A percentile compares a stretch with the other conserved stretches of the same genome.
phyloP scores from a whole-genome alignment of 2,329 filamentous ascomycete species.

The Talaromyces marneffei region DNA sequence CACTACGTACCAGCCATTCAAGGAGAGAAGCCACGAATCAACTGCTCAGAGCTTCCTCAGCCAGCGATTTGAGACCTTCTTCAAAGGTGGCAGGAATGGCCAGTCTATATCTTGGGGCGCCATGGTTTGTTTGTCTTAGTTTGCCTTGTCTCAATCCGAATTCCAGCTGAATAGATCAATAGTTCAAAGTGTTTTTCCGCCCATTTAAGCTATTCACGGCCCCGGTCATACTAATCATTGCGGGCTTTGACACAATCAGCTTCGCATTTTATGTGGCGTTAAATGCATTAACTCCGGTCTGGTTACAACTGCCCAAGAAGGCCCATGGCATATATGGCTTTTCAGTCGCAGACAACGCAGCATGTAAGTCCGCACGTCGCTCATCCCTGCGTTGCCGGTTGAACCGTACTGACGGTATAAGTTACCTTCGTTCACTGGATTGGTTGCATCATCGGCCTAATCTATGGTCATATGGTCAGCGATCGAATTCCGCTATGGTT shows the following conservation, averaged over 20 bases:
- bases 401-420: neutral
- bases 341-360: neutral
- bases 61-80: neutral
- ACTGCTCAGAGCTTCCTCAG: neutral
- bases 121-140: neutral
- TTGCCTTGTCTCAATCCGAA: neutral
- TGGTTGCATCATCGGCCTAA: neutral
- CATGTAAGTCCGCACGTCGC: neutral
- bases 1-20: neutral
- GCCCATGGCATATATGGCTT: conserved; percentile 1
- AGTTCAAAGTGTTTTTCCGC: conserved; percentile 1
- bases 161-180: neutral
- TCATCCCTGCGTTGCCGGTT: neutral
- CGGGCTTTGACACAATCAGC: neutral
- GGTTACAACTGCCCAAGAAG: neutral
- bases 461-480: neutral
- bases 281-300: neutral
- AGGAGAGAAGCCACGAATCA: neutral
- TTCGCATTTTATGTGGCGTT: neutral
- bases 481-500: neutral
- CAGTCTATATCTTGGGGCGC: neutral
- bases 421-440: neutral
- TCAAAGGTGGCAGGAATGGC: neutral
- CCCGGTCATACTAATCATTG: neutral
- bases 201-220: neutral